These are phyloP conservation scores for Rhipidocladum racemiflorum DNA, from an alignment of 176 grass and related monocot species.

Conservation along the genomic window DNA sequence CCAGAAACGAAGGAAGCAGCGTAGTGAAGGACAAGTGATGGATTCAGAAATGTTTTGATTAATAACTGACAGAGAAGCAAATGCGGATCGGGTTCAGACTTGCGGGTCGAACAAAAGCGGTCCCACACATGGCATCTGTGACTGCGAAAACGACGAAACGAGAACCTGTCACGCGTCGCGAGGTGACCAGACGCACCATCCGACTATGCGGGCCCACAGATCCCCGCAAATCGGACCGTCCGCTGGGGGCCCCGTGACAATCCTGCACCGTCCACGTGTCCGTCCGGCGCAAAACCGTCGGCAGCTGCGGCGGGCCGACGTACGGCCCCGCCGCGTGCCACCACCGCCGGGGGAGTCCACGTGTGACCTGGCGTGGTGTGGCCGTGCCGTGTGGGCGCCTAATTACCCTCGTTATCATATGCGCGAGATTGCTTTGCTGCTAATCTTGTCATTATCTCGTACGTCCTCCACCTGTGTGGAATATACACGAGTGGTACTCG, in stretches of 20 bases:
- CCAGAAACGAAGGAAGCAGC: too few species aligned
- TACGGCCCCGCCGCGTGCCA: neutral
- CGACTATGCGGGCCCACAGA: neutral
- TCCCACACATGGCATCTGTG: constrained; percentile 21
- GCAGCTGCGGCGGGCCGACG: neutral
- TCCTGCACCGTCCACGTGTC: neutral
- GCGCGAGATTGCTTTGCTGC: neutral
- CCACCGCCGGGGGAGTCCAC: too few species aligned
- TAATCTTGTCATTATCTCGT: constrained; percentile 11
- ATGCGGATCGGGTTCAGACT: neutral
- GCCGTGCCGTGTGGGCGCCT: neutral
- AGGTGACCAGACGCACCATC: neutral
- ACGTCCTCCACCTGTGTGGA: neutral
- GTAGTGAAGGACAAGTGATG: neutral
- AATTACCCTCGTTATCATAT: neutral
- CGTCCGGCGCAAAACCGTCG: neutral
- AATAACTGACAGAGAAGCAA: too few species aligned
- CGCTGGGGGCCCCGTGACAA: neutral
- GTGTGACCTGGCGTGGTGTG: neutral
- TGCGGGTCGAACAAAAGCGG: neutral
- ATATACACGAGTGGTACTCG: neutral
- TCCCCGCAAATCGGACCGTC: neutral
- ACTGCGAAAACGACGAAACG: constrained; percentile 8
- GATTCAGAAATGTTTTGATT: too few species aligned
- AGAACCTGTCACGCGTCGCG: neutral